Conservation (phyloP, 331 rosid genomes). For the Spiraea crenata region DNA sequence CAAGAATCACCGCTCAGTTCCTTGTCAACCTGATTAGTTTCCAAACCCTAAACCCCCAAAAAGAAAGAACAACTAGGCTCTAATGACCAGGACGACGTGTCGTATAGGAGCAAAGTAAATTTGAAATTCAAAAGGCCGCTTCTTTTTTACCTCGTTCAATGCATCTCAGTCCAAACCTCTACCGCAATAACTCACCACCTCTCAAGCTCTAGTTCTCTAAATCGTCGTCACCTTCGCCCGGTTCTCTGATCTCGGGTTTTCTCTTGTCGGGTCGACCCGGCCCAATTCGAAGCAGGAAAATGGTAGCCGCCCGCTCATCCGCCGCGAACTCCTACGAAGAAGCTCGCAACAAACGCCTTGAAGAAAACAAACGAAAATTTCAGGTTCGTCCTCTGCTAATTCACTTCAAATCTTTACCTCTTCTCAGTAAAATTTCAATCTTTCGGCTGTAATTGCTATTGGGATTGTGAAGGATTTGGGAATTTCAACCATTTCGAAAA, state of each 20-base stretch:
- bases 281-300: neutral
- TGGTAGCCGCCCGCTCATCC: conserved; percentile 11
- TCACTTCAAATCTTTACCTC: neutral
- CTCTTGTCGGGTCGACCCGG: neutral
- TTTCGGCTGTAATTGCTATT: neutral
- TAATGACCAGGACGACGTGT: neutral
- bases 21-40: no score
- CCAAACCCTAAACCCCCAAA: no score
- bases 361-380: conserved; percentile 63
- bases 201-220: neutral
- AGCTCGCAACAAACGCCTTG: conserved; percentile 63
- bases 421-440: neutral
- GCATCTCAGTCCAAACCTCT: neutral
- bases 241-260: neutral
- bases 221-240: neutral
- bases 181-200: neutral
- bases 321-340: conserved; percentile 50
- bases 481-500: conserved; percentile 52
- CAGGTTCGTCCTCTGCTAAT: conserved; percentile 37
- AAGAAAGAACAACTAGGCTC: no score
- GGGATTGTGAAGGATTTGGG: conserved; percentile 56
- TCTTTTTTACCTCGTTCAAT: neutral
- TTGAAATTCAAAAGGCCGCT: conserved; percentile 3
- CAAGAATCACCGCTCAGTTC: no score
- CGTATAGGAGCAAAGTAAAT: neutral